Conservation (phyloP, 257 asterid genomes). For the Solanum chilense region DNA sequence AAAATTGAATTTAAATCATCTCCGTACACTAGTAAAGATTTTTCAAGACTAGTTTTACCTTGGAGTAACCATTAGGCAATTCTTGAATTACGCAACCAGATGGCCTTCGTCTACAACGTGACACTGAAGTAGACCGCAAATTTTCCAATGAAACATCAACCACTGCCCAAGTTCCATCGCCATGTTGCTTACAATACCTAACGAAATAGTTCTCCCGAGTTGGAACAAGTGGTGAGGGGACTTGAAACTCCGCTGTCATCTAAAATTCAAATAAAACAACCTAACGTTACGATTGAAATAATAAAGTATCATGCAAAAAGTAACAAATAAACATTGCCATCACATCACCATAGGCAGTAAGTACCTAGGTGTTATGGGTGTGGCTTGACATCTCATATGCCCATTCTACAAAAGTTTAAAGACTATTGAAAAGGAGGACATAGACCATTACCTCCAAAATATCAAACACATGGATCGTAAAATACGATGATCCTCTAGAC, state of each 20-base stretch:
- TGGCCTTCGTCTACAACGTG: constrained; percentile 41
- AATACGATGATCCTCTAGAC: not conserved
- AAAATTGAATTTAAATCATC: too few relatives aligned
- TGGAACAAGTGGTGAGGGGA: constrained; percentile 49
- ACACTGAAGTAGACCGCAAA: constrained; percentile 17
- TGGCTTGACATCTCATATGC: not conserved
- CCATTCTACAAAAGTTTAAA: not conserved
- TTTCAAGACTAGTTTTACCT: constrained; percentile 10
- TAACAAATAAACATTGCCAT: not conserved
- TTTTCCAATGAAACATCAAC: constrained; percentile 54
- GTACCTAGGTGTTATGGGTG: not conserved
- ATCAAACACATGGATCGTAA: not conserved
- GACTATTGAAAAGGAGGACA: not conserved
- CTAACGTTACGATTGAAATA: not conserved
- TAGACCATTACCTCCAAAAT: not conserved
- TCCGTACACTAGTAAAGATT: not conserved
- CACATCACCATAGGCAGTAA: not conserved
- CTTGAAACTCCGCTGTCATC: constrained; percentile 58
- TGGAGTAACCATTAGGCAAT: constrained; percentile 50
- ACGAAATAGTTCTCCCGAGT: constrained; percentile 40
- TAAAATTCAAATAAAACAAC: not conserved
- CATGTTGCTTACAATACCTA: constrained; percentile 41
- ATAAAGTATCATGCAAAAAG: not conserved
- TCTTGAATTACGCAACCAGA: constrained; percentile 56
- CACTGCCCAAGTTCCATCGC: constrained; percentile 43